Percentiles rank a stretch among this genome's conserved stretches.
Evolutionary conservation across 495 filamentous ascomycete species (phyloP).

Genomic region (Penicillium soppii): DNA sequence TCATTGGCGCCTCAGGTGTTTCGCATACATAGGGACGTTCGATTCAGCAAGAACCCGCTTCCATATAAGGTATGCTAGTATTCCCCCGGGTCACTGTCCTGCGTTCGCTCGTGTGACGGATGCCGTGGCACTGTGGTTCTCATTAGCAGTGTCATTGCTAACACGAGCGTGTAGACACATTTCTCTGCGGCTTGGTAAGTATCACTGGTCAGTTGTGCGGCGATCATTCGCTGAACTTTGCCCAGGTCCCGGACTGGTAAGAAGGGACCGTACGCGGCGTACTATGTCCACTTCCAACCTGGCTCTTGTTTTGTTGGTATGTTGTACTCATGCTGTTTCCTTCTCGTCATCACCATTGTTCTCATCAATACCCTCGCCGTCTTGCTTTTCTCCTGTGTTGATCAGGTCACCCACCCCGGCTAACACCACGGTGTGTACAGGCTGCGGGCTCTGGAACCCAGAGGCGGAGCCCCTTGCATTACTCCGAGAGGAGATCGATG

Average conservation of each 20-base stretch:
- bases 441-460: constrained; percentile 78
- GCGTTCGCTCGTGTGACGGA: constrained; percentile 1
- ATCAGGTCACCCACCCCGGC: constrained; percentile 2
- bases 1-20: constrained; percentile 54
- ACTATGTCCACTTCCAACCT: constrained; percentile 71
- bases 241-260: constrained; percentile 73
- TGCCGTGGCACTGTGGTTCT: constrained; percentile 19
- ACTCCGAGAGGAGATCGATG: constrained; percentile 72
- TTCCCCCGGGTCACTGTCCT: not conserved
- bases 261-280: constrained; percentile 82
- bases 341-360: not conserved
- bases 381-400: not conserved
- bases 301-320: constrained; percentile 60
- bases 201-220: not conserved
- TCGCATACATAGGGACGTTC: constrained; percentile 79
- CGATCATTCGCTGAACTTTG: constrained; percentile 23
- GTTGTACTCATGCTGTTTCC: constrained; percentile 21
- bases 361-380: not conserved
- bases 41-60: constrained; percentile 75
- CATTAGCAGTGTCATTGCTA: constrained; percentile 22
- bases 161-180: constrained; percentile 54
- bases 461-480: constrained; percentile 58
- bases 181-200: constrained; percentile 77
- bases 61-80: constrained; percentile 72
- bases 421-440: constrained; percentile 41